These are phyloP conservation scores for Dictyostelium intermedium DNA, from an alignment of 78 protist genomes.

Conservation along the genomic window DNA sequence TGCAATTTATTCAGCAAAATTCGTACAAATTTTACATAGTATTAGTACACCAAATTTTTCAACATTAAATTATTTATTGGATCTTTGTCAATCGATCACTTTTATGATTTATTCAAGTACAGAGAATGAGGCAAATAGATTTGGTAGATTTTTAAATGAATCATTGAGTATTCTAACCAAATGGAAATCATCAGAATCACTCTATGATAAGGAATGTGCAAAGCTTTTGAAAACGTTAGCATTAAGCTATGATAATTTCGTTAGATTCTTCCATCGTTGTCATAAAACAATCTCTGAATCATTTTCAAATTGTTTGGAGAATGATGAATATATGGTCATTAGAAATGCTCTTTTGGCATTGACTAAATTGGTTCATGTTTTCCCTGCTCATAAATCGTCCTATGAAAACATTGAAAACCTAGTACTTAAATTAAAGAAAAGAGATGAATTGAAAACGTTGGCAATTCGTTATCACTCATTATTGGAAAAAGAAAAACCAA, in stretches of 20 bases:
- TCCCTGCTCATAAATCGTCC: conserved; percentile 31
- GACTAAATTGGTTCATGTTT: conserved; percentile 39
- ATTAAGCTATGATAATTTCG: background rate
- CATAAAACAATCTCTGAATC: conserved; percentile 18
- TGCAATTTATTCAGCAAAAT: conserved; percentile 71
- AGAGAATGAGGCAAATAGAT: conserved; percentile 64
- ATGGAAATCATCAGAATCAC: conserved; percentile 28
- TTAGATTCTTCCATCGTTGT: background rate
- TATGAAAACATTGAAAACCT: background rate
- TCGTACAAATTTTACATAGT: conserved; percentile 21
- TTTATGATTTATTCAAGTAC: conserved; percentile 36
- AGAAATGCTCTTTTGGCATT: conserved; percentile 67
- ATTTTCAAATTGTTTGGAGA: conserved; percentile 3
- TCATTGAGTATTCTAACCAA: background rate
- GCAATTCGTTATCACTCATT: conserved; percentile 55
- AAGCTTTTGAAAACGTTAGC: background rate
- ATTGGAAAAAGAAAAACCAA: conserved; percentile 42
- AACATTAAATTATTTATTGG: conserved; percentile 15
- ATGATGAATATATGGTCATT: conserved; percentile 55
- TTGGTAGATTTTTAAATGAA: conserved; percentile 68
- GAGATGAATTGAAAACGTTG: conserved; percentile 42
- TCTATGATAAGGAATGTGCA: conserved; percentile 28
- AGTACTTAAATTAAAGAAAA: background rate
- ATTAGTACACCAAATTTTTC: conserved; percentile 35
- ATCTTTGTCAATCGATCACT: background rate